These are phyloP conservation scores for Starmerella gropengiesseri DNA, from an alignment of 805 yeast species.

Conservation along the genomic window DNA sequence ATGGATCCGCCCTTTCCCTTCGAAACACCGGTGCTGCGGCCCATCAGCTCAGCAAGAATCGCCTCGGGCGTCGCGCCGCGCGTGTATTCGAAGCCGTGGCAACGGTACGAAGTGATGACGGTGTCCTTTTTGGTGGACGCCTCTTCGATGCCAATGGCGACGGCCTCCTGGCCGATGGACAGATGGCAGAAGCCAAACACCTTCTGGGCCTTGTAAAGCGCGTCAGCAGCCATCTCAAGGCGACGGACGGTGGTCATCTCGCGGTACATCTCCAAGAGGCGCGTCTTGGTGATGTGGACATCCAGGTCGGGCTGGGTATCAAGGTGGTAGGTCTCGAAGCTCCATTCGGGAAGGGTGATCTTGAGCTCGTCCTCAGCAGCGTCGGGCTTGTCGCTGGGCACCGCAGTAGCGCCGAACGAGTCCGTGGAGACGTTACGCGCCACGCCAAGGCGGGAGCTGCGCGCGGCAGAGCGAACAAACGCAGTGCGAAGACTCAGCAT, in stretches of 20 bases:
- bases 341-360: conserved; percentile 52
- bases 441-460: conserved; percentile 7
- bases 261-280: conserved; percentile 84
- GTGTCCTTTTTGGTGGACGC: conserved; percentile 81
- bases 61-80: conserved; percentile 87
- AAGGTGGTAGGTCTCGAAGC: conserved; percentile 78
- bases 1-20: conserved; percentile 99
- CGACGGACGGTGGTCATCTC: conserved; percentile 84
- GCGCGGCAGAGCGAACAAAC: conserved; percentile 6
- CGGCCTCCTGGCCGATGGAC: conserved; percentile 97
- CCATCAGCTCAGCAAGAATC: conserved; percentile 93
- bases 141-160: conserved; percentile 95
- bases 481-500: conserved; percentile 17
- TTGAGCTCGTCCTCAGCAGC: conserved; percentile 22
- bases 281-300: conserved; percentile 69
- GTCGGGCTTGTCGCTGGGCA: conserved; percentile 18
- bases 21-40: conserved; percentile 88
- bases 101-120: conserved; percentile 92
- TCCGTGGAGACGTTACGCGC: conserved; percentile 17
- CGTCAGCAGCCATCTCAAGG: conserved; percentile 98
- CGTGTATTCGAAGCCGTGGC: conserved; percentile 97
- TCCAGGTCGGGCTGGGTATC: conserved; percentile 52
- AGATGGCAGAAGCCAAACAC: conserved; percentile 98
- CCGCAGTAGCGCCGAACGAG: conserved; percentile 20
- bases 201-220: conserved; percentile 94